Percentiles rank a stretch among this genome's conserved stretches.
Conservation (phyloP, 208 protist species). For the Crithidia fasciculata region DNA sequence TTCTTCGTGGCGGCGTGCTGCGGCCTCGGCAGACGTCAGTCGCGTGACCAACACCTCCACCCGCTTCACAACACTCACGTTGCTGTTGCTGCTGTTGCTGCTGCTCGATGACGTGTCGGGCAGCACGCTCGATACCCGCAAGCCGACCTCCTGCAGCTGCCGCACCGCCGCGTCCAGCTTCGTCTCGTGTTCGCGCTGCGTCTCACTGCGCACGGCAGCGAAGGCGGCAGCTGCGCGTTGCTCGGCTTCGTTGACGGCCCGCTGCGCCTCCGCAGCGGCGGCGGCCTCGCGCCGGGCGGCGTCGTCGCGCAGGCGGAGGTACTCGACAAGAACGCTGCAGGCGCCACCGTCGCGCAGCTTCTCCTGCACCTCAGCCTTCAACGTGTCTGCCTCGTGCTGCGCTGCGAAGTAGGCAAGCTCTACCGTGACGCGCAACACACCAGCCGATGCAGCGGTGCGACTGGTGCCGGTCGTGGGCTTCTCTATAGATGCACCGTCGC, state of each 20-base stretch:
- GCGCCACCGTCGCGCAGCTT: conserved; percentile 17
- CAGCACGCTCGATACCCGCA: conserved; percentile 6
- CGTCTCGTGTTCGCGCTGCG: conserved; percentile 8
- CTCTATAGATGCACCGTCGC: not conserved
- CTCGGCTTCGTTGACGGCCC: conserved; percentile 27
- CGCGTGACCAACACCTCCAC: conserved; percentile 24
- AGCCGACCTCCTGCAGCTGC: conserved; percentile 27
- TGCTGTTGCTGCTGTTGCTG: not conserved
- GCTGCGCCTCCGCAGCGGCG: conserved; percentile 12
- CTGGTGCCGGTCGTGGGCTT: not conserved
- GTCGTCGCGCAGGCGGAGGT: conserved; percentile 20
- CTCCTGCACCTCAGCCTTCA: conserved; percentile 7
- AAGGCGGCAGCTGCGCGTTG: conserved; percentile 21
- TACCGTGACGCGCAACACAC: conserved; percentile 13
- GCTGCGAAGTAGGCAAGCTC: conserved; percentile 32
- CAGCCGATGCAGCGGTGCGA: not conserved
- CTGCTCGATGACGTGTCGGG: not conserved
- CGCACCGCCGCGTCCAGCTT: conserved; percentile 2
- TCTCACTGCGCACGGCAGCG: conserved; percentile 22
- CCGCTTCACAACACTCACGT: conserved; percentile 7
- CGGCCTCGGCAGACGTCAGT: conserved; percentile 18
- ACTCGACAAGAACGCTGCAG: conserved; percentile 17
- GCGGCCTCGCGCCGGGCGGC: conserved; percentile 10
- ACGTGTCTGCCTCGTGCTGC: conserved; percentile 5
- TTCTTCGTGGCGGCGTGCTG: conserved; percentile 12